phyloP scores from a whole-genome alignment of 2,329 filamentous ascomycete species.

The Fusarium luffae region DNA sequence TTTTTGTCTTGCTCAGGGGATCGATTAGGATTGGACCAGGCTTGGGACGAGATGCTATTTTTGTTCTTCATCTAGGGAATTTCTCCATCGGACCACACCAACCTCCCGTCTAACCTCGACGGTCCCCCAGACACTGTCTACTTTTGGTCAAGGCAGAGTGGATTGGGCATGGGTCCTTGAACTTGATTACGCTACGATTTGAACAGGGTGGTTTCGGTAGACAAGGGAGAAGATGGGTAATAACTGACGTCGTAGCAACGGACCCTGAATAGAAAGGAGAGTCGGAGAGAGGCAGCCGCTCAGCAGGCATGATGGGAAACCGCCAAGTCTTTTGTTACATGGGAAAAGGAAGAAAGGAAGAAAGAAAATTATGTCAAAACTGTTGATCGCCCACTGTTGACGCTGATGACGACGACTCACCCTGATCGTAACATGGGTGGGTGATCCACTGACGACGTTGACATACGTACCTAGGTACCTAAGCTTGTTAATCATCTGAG shows the following conservation, averaged over 20 bases:
- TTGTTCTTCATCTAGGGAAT: slow-evolving; percentile 20
- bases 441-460: slow-evolving; percentile 10
- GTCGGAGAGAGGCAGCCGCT: slow-evolving; percentile 9
- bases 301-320: not conserved
- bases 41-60: slow-evolving; percentile 25
- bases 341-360: not conserved
- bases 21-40: slow-evolving; percentile 7
- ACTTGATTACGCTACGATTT: not conserved
- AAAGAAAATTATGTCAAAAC: not conserved
- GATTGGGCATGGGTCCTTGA: not conserved
- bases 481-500: not conserved
- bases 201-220: slow-evolving; percentile 10
- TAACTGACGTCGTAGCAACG: slow-evolving; percentile 13
- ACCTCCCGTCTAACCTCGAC: slow-evolving; percentile 5
- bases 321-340: not conserved
- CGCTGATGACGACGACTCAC: slow-evolving; percentile 38
- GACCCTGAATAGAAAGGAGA: not conserved
- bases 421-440: slow-evolving; percentile 12
- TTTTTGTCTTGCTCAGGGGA: not conserved
- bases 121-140: slow-evolving; percentile 1
- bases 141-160: not conserved
- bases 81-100: slow-evolving; percentile 21
- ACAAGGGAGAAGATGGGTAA: not conserved
- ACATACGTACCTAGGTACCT: not conserved
- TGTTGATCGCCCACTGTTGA: not conserved